Conservation (phyloP, 257 asterid species). For the Misopates orontium region DNA sequence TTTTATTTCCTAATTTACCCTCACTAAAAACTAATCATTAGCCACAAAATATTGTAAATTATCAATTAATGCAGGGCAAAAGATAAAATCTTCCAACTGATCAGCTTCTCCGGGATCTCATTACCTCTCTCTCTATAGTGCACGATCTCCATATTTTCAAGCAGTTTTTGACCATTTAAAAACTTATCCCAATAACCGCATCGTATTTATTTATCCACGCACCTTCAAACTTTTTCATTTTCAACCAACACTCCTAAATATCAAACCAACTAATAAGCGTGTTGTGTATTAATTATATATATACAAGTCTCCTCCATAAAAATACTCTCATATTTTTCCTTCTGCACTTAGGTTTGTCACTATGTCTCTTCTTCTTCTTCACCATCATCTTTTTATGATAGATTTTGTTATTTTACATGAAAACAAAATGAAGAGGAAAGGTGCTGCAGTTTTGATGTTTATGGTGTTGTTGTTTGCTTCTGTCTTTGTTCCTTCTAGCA, state of each 20-base stretch:
- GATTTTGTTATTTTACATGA: neutral
- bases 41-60: no score
- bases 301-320: neutral
- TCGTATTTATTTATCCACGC: neutral
- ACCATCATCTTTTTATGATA: neutral
- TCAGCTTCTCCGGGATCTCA: no score
- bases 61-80: no score
- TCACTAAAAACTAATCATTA: no score
- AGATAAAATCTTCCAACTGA: no score
- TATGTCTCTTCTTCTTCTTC: neutral
- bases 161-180: no score
- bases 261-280: neutral
- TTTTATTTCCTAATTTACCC: no score
- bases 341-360: no score
- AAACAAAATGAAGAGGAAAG: constrained; percentile 21
- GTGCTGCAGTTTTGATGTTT: constrained; percentile 19
- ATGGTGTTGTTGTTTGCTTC: constrained; percentile 28
- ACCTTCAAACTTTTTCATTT: neutral
- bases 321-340: neutral
- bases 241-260: neutral
- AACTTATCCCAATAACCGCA: no score
- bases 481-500: constrained; percentile 26
- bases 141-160: no score
- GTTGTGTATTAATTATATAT: neutral
- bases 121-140: no score